phyloP scores from a whole-genome alignment of 257 asterid species.

The Salvia splendens region DNA sequence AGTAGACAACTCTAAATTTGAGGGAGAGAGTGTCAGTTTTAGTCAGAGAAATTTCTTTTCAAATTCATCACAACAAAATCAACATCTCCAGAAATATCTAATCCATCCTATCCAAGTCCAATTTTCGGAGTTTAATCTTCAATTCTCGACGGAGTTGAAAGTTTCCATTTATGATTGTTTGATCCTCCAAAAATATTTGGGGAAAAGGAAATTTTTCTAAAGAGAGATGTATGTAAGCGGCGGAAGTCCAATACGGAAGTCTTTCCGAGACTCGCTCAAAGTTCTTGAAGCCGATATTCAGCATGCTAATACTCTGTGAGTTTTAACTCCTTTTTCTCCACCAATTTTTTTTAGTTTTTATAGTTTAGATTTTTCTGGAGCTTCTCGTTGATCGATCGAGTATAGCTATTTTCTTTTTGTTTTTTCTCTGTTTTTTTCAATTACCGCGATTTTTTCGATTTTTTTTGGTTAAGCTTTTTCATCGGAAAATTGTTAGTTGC shows the following conservation, averaged over 20 bases:
- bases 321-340: background rate
- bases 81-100: slow-evolving; percentile 14
- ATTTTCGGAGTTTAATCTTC: background rate
- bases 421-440: background rate
- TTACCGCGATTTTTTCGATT: background rate
- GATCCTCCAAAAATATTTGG: slow-evolving; percentile 24
- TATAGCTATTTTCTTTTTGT: background rate
- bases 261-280: slow-evolving; percentile 80
- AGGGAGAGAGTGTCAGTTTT: slow-evolving; percentile 34
- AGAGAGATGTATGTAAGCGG: slow-evolving; percentile 51
- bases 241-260: slow-evolving; percentile 66
- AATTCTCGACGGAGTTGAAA: background rate
- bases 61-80: slow-evolving; percentile 15
- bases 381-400: slow-evolving; percentile 16
- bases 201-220: slow-evolving; percentile 1
- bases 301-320: slow-evolving; percentile 82
- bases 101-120: background rate
- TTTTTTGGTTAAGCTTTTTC: background rate
- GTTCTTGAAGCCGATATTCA: slow-evolving; percentile 88
- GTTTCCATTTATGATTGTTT: slow-evolving; percentile 29
- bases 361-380: background rate
- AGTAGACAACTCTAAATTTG: slow-evolving; percentile 28
- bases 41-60: slow-evolving; percentile 34
- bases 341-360: background rate
- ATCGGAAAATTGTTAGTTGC: background rate